phyloP scores from a whole-genome alignment of 208 protist species.

The Crithidia sp. region DNA sequence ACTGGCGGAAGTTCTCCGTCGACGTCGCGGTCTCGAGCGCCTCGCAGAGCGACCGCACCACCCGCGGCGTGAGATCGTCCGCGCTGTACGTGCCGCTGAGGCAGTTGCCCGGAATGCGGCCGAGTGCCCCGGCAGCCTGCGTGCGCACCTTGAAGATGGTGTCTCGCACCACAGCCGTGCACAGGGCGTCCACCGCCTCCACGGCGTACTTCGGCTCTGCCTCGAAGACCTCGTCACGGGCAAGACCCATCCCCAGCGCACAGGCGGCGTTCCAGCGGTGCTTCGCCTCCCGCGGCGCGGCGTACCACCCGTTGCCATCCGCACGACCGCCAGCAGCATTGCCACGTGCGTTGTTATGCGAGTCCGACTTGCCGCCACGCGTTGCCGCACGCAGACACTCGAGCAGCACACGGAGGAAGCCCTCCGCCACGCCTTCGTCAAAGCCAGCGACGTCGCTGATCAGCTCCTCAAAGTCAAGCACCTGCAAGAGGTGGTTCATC shows the following conservation, averaged over 20 bases:
- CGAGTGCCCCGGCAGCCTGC: slow-evolving; percentile 71
- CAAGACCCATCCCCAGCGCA: slow-evolving; percentile 66
- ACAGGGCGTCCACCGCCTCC: slow-evolving; percentile 59
- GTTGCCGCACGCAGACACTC: slow-evolving; percentile 41
- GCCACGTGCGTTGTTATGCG: slow-evolving; percentile 1
- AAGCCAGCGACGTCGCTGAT: slow-evolving; percentile 53
- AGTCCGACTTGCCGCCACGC: slow-evolving; percentile 9
- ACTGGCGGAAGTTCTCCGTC: slow-evolving; percentile 72
- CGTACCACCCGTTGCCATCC: slow-evolving; percentile 4
- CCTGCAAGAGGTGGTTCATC: slow-evolving; percentile 73
- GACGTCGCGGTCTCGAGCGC: slow-evolving; percentile 47
- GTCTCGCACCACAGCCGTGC: slow-evolving; percentile 54
- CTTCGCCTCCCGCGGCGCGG: slow-evolving; percentile 58
- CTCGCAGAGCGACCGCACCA: slow-evolving; percentile 64
- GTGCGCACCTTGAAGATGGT: slow-evolving; percentile 86
- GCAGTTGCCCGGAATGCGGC: slow-evolving; percentile 27
- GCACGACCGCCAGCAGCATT: neutral
- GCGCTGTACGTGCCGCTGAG: slow-evolving; percentile 40
- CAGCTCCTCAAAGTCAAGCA: slow-evolving; percentile 68
- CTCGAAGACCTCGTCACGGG: slow-evolving; percentile 62
- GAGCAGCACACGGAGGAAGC: slow-evolving; percentile 64
- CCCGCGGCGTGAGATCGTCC: slow-evolving; percentile 49
- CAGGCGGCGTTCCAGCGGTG: slow-evolving; percentile 81
- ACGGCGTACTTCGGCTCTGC: slow-evolving; percentile 63
- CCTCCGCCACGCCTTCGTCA: slow-evolving; percentile 69